Base-by-base conservation (phyloP, 2,329 filamentous ascomycete species). In the Metarhizium guizhouense region DNA sequence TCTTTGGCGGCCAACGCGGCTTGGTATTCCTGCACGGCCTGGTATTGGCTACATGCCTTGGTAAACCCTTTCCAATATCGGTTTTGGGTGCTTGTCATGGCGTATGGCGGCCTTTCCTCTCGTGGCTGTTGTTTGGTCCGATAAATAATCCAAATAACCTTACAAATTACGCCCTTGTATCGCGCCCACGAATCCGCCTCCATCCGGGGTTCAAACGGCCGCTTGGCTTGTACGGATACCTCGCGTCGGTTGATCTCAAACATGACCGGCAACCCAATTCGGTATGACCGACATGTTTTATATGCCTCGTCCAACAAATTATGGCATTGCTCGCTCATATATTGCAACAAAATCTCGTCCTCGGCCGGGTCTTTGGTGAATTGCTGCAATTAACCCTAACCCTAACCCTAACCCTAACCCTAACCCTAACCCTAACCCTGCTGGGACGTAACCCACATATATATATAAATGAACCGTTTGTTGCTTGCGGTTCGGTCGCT, bases 221-320 rank as follows among this genome's bases (percentile, higher is more conserved):
- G 20, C 11, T 6, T 47, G 18, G 38, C 55, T 49, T 55, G 56
- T 1, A 51, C 36, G 38, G 52, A 4, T 4, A 45, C 48, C 13
- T 60, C 51, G 3, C 49, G 56, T 13, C 49, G 43, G 45, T 60
- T 10, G 11, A 54, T 52, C 53, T 60, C 49, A n/a, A 53, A 58
- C 4, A 60, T 29, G 14, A 30, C 55, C 14, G 47, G 47, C 8
- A 47, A 29, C n/a, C 56, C 51, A 18, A 56, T 50, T 34, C 36
- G 43, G 32, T 29, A 51, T 1, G 42, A 47, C 18, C 10, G 14
- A 32, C 29, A 53, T 30, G 20, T 57, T 25, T 36, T 43, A 14
- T 48, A 52, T 29, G 52, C 55, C 47, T 47, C 18, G 16, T 57
- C 47, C 32, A 57, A 45, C n/a, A 48, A 13, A 40, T 29, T 47